These are phyloP conservation scores for Monosporozyma servazzii DNA, from an alignment of 805 yeast species.

Conservation along the genomic window DNA sequence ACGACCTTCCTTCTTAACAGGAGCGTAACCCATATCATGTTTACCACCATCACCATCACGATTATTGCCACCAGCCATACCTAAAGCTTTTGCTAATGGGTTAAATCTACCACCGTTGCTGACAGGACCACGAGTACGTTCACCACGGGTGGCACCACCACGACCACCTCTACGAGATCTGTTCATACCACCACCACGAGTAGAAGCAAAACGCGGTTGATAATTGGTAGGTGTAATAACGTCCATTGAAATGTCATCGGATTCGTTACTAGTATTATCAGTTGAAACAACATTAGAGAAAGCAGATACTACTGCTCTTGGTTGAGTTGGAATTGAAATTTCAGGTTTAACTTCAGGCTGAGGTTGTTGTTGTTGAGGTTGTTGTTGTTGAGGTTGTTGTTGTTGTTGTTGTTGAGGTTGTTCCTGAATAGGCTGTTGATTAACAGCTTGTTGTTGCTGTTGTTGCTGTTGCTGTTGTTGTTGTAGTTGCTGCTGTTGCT, in stretches of 20 bases:
- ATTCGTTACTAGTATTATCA: conserved; percentile 7
- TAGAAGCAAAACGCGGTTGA: conserved; percentile 14
- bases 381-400: conserved; percentile 10
- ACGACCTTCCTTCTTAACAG: conserved; percentile 49
- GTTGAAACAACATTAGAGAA: conserved; percentile 22
- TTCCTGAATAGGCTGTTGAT: conserved; percentile 6
- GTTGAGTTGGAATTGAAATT: conserved; percentile 5
- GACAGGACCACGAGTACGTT: conserved; percentile 15
- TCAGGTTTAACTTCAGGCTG: conserved; percentile 8
- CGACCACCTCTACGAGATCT: conserved; percentile 7
- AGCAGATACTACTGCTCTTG: conserved; percentile 21
- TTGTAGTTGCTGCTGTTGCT: conserved; percentile 11
- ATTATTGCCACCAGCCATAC: conserved; percentile 21
- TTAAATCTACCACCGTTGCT: conserved; percentile 26
- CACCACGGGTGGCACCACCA: conserved; percentile 12
- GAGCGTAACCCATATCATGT: conserved; percentile 29
- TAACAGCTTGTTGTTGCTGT: conserved; percentile 9
- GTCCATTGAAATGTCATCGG: conserved; percentile 8
- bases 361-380: conserved; percentile 10
- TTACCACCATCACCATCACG: neutral
- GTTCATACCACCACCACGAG: conserved; percentile 1
- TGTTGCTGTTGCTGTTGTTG: conserved; percentile 9
- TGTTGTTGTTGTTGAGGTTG: conserved; percentile 12
- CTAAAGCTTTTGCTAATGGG: conserved; percentile 33
- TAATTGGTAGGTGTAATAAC: conserved; percentile 9